These are phyloP conservation scores for Chalciporus sphaerocephalus DNA, from an alignment of 768 basidiomycete genomes.

Conservation along the genomic window DNA sequence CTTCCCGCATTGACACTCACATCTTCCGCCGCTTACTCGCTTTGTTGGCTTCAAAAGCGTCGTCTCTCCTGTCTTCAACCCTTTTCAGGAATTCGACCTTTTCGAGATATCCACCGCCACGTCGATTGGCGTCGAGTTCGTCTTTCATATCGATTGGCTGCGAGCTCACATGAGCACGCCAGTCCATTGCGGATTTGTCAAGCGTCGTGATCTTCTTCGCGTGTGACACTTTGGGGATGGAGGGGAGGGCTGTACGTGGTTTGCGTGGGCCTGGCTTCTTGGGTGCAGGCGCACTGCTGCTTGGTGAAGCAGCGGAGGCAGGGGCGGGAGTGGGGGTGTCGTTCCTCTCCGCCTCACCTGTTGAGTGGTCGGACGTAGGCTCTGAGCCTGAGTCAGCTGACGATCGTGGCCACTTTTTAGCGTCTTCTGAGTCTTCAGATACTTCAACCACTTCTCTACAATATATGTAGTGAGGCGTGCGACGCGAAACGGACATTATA, in stretches of 20 bases:
- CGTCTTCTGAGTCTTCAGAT: constrained; percentile 66
- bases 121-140: constrained; percentile 69
- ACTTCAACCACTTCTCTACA: constrained; percentile 75
- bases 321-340: neutral
- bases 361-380: neutral
- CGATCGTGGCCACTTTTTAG: constrained; percentile 70
- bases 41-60: constrained; percentile 54
- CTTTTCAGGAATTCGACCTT: constrained; percentile 80
- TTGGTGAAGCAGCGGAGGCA: neutral
- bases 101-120: constrained; percentile 77
- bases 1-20: constrained; percentile 7
- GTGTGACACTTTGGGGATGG: constrained; percentile 51
- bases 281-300: neutral
- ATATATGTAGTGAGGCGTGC: constrained; percentile 2
- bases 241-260: constrained; percentile 51
- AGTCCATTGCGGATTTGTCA: constrained; percentile 85
- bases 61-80: constrained; percentile 69
- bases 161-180: constrained; percentile 60
- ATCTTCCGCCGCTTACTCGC: constrained; percentile 45
- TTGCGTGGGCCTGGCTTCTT: constrained; percentile 66
- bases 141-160: constrained; percentile 48
- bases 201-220: constrained; percentile 78
- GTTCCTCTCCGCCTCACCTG: constrained; percentile 1
- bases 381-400: constrained; percentile 7
- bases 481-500: neutral